phyloP scores from a whole-genome alignment of 2,329 filamentous ascomycete species.

The Neoarthrinium moseri region DNA sequence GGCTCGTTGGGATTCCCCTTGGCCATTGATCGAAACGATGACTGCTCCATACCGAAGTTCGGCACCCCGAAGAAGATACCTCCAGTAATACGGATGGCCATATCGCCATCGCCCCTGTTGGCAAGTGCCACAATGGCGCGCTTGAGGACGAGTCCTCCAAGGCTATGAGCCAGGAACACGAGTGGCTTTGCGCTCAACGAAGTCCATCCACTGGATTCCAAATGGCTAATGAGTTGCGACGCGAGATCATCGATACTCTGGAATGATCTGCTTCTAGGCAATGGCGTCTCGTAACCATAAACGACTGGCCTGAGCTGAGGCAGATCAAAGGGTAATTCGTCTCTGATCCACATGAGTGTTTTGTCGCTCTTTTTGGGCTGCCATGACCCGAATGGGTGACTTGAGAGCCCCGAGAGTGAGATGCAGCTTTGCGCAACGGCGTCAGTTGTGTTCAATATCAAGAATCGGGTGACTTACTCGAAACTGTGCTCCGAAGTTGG shows the following conservation, averaged over 20 bases:
- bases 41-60: constrained; percentile 18
- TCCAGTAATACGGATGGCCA: constrained; percentile 14
- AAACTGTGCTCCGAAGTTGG: constrained; percentile 12
- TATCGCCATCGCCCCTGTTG: background rate
- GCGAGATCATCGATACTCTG: constrained; percentile 21
- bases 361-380: constrained; percentile 17
- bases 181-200: constrained; percentile 16
- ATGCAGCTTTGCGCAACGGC: constrained; percentile 16
- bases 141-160: constrained; percentile 25
- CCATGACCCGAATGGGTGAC: constrained; percentile 23
- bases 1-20: constrained; percentile 15
- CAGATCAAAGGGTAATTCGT: constrained; percentile 17
- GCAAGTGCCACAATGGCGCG: constrained; percentile 17
- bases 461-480: constrained; percentile 14
- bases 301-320: constrained; percentile 15
- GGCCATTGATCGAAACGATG: constrained; percentile 17
- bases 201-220: constrained; percentile 16
- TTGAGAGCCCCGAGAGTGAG: constrained; percentile 19
- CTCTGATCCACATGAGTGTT: constrained; percentile 26
- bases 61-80: constrained; percentile 24
- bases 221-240: constrained; percentile 12
- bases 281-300: constrained; percentile 24
- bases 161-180: constrained; percentile 25
- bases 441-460: background rate
- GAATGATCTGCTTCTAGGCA: constrained; percentile 18